A percentile compares a stretch with the other conserved stretches of the same genome.
These are phyloP conservation scores for Potentilla sterilis DNA, from an alignment of 306 rosid species.

Conservation along the genomic window DNA sequence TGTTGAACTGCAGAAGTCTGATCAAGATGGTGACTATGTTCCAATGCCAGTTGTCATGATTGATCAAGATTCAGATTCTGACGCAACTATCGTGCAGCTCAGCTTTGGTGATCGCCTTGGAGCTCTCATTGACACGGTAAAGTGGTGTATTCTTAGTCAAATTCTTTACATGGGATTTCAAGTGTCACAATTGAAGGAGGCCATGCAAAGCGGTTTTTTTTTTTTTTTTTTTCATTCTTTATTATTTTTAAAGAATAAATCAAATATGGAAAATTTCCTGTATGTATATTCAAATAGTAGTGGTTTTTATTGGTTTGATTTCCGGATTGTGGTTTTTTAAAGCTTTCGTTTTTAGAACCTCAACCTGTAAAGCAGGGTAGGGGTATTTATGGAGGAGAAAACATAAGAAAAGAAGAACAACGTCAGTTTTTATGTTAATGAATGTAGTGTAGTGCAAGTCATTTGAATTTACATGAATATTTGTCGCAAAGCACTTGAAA, in stretches of 20 bases:
- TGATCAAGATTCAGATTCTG: constrained; percentile 82
- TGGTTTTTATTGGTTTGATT: background rate
- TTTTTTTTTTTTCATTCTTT: too few species aligned
- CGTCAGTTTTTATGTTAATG: background rate
- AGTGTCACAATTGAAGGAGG: constrained; percentile 4
- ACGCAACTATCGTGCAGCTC: constrained; percentile 80
- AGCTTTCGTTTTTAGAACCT: background rate
- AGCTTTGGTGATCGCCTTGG: constrained; percentile 99
- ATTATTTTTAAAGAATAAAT: too few species aligned
- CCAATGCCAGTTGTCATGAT: constrained; percentile 86
- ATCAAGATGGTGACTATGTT: constrained; percentile 43
- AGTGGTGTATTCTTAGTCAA: constrained; percentile 24
- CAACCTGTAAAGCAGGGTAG: background rate
- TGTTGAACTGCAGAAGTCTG: constrained; percentile 49
- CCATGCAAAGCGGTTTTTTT: background rate
- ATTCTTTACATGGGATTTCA: background rate
- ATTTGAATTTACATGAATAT: background rate
- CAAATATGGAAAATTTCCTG: background rate
- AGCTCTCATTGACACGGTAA: constrained; percentile 94
- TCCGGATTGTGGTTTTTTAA: background rate
- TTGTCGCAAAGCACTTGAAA: background rate
- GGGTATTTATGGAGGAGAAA: background rate
- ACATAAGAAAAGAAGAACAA: background rate
- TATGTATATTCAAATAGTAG: background rate
- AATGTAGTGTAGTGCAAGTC: background rate